These are phyloP conservation scores for Sporothrix brunneoviolacea DNA, from an alignment of 2,329 filamentous ascomycete species.

Conservation along the genomic window DNA sequence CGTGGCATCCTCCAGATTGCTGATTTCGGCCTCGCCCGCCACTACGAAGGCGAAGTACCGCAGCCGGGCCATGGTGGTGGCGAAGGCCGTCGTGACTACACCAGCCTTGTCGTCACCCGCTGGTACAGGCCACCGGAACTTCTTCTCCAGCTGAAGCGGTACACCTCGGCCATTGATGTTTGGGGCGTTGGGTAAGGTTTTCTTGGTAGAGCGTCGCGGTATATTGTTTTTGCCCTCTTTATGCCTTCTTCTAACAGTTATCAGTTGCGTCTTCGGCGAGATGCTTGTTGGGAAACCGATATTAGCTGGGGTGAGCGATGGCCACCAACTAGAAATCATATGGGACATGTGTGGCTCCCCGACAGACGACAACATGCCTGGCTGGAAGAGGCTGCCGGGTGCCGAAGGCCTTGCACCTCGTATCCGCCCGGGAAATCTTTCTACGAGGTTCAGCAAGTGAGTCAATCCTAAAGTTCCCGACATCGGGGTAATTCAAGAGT, in stretches of 20 bases:
- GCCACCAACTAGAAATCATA: constrained; percentile 85
- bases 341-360: constrained; percentile 89
- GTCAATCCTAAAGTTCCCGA: no score
- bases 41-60: constrained; percentile 82
- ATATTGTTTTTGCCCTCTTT: constrained; percentile 2
- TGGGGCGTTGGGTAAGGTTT: constrained; percentile 84
- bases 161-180: constrained; percentile 96
- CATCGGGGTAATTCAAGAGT: no score
- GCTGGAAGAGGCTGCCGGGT: constrained; percentile 76
- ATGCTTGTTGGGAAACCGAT: constrained; percentile 96
- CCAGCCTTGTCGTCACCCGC: constrained; percentile 88
- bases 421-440: constrained; percentile 56
- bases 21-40: constrained; percentile 89
- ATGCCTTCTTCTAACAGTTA: constrained; percentile 19
- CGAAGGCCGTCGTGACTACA: constrained; percentile 84
- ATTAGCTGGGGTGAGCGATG: constrained; percentile 79
- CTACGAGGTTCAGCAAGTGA: constrained; percentile 66
- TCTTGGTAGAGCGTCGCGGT: no score
- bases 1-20: constrained; percentile 89
- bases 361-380: constrained; percentile 86
- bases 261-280: constrained; percentile 92
- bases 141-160: constrained; percentile 76
- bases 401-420: constrained; percentile 67
- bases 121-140: constrained; percentile 97
- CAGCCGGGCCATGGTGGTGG: constrained; percentile 72